These are phyloP conservation scores for Trichophyton verrucosum DNA, from an alignment of 2,329 filamentous ascomycete species.

Conservation along the genomic window DNA sequence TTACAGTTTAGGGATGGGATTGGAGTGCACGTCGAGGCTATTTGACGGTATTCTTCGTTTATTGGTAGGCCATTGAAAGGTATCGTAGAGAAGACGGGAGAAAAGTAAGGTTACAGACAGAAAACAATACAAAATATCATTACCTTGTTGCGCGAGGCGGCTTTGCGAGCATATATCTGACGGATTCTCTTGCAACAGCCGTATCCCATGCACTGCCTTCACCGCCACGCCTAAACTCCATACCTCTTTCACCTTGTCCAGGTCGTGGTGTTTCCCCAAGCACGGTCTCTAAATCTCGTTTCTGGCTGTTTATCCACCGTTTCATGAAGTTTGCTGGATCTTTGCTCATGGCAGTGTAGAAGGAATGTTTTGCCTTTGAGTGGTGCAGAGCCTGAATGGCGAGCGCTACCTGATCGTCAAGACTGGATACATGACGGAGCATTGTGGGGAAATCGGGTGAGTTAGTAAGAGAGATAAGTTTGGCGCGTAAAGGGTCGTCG, in stretches of 20 bases:
- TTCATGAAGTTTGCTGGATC: slow-evolving; percentile 76
- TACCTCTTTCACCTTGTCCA: slow-evolving; percentile 38
- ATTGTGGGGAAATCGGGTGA: slow-evolving; percentile 58
- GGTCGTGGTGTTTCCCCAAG: slow-evolving; percentile 62
- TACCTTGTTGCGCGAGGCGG: slow-evolving; percentile 16
- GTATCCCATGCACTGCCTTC: slow-evolving; percentile 51
- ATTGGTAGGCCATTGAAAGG: not conserved
- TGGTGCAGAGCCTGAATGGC: slow-evolving; percentile 71
- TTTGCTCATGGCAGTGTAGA: slow-evolving; percentile 63
- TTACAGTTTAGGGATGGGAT: not conserved
- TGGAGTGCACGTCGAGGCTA: not conserved
- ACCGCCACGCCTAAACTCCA: slow-evolving; percentile 39
- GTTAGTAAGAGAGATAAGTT: slow-evolving; percentile 52
- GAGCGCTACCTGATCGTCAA: slow-evolving; percentile 77
- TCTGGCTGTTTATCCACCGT: slow-evolving; percentile 83
- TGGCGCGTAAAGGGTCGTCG: slow-evolving; percentile 65
- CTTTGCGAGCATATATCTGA: slow-evolving; percentile 48
- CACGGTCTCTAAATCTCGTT: slow-evolving; percentile 77
- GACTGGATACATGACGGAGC: slow-evolving; percentile 59
- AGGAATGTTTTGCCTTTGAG: slow-evolving; percentile 81
- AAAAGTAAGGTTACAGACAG: not conserved
- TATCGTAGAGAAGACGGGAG: not conserved
- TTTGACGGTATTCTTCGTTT: not conserved
- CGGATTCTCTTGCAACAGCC: slow-evolving; percentile 48
- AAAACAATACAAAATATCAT: not conserved